phyloP scores from a whole-genome alignment of 2,329 filamentous ascomycete species.

The Aaosphaeria pasadenensis region DNA sequence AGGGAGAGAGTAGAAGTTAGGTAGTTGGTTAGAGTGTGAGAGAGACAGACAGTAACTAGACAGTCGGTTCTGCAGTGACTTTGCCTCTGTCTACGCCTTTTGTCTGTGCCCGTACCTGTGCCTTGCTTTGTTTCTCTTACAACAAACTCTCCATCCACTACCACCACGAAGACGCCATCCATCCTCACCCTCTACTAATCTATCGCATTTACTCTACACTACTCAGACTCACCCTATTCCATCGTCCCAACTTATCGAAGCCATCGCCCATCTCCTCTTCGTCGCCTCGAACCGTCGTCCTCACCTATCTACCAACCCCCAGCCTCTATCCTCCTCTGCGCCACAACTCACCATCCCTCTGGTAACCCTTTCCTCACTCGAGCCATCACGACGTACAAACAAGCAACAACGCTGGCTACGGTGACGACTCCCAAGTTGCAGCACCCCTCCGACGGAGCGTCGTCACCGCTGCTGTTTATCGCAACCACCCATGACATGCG shows the following conservation, averaged over 20 bases:
- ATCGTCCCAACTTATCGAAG: not conserved
- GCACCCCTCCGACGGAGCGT: constrained; percentile 21
- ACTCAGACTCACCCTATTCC: not conserved
- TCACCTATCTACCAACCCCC: not conserved
- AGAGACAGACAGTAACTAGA: no score
- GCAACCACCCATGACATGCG: constrained; percentile 33
- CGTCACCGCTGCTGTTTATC: constrained; percentile 27
- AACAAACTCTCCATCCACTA: constrained; percentile 8
- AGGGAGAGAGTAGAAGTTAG: no score
- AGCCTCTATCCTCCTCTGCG: not conserved
- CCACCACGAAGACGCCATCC: not conserved
- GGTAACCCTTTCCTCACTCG: not conserved
- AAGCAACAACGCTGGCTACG: constrained; percentile 13
- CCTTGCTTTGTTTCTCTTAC: constrained; percentile 15
- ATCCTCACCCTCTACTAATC: constrained; percentile 1
- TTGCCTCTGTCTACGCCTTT: no score
- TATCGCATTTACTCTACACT: not conserved
- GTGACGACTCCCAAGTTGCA: constrained; percentile 19
- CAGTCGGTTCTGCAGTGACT: no score
- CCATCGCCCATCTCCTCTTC: no score
- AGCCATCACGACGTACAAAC: not conserved
- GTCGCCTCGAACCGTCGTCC: not conserved
- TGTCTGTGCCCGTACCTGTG: not conserved
- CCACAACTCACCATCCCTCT: not conserved
- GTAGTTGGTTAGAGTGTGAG: no score